Base-by-base conservation (phyloP, 768 basidiomycete genomes). In the Amanita polypyramis region DNA sequence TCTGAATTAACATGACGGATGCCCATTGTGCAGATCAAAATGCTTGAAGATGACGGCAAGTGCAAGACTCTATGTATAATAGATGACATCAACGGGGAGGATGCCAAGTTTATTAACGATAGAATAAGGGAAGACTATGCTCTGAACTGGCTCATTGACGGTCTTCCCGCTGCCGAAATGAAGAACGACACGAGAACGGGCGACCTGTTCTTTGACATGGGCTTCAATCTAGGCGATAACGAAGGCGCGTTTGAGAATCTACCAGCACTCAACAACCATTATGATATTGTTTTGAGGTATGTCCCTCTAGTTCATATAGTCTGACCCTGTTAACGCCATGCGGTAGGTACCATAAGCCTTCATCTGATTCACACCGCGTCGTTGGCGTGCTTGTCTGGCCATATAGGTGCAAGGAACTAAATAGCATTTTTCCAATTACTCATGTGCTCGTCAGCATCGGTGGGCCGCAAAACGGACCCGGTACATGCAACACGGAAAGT, bases 81-180 rank as follows among this genome's bases (percentile, higher is more conserved):
- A 25, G 53, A 57, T 4, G 65, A 70, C 20, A 73, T 96, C 14
- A 72, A 80, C 0, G 69, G 65, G 12, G 78, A 85, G 51, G 84
- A 94, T 51, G 84, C 86, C 9, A 82, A 77, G 56, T 96, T 96
- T 62, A 84, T 97, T 59, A 94, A 95, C 55, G 80, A 88, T 48
- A 83, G 92, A 44, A 92, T 96, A 60, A 74, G 76, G 37, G 93
- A 97, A 61, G 87, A 91, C 58, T 96, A 97, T 58, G 87, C 89
- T 1, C 68, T 96, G 47, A 96, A 96, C 58, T 95, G 93, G 85
- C 81, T 97, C 27, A 70, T 97, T 34, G 95, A 98, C 57, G 94
- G 94, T 10, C 74, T 98, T 23, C 95, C 94, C 2, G 89, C 87
- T 5, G 89, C 90, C 12, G 92, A 96, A 66, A 88, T 91, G 85